Evolutionary conservation across 2,329 filamentous ascomycete genomes (phyloP), one percentile per base, ranked within the genome.

Genomic region (Cercospora canescens): DNA sequence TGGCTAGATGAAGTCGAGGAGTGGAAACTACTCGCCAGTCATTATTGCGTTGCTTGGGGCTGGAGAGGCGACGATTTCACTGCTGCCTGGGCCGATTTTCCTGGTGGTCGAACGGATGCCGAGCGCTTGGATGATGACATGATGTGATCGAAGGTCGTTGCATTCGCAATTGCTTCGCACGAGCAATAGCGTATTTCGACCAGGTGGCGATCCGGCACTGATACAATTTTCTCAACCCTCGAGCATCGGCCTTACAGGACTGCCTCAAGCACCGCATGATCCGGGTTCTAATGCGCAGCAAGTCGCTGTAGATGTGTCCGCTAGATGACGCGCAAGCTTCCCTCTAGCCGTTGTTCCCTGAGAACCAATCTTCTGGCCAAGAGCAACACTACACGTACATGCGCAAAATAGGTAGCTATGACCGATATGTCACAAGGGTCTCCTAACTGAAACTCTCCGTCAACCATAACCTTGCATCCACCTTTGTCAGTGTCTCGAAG

Each of bases 1-100:
- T 93, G 95, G 74, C 79, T 99, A 68, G 95, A 99, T 80, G 95
- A 99, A 79, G 86, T 97, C 26, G 95, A 99, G 79, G 95, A 99
- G 81, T 96, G 95, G 91, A 85, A 90, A 74, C 79, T 99, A 71
- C 79, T 99, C 72, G 92, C 93, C 0, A 87, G 86, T 70, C 95
- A 99, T 82, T 99, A 99, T 75, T 89, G 94, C 69, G 86, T 99
- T 50, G 89, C 88, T 4, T 98, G 94, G 94, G 95, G 89, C 1
- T 96, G 91, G 87, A 89, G 87, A 72, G 87, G 67, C 1, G 68
- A 73, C 14, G 54, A 57, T 8, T 73, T 75, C 56, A 59, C 50
- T 4, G 39, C 69, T 12, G 72, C 73, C 1, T 76, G 74, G 74
- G 35, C 50, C 26, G 63, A 57, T n/a, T 58, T 75, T 18, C 58